phyloP scores from a whole-genome alignment of 495 filamentous ascomycete species.

The Daldinia concentrica region DNA sequence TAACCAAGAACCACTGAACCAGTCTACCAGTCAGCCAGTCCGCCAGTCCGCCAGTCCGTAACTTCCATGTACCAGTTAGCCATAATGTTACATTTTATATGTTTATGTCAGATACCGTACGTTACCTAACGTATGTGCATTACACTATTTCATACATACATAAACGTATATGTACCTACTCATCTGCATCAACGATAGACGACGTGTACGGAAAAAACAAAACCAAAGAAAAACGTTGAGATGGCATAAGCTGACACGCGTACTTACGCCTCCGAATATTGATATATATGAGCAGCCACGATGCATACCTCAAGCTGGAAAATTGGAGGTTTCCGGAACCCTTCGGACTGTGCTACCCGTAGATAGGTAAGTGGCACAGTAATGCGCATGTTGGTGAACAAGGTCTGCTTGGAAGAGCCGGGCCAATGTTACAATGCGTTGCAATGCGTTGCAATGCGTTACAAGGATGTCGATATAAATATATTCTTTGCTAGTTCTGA shows the following conservation, averaged over 20 bases:
- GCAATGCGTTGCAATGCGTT: constrained; percentile 26
- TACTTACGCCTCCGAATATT: background rate
- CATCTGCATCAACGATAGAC: background rate
- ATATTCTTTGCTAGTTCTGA: background rate
- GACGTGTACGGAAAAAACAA: background rate
- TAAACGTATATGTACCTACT: too few relatives aligned
- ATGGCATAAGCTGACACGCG: background rate
- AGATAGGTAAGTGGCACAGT: constrained; percentile 27
- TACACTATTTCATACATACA: too few relatives aligned
- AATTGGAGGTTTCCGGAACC: constrained; percentile 8
- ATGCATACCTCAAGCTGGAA: constrained; percentile 1
- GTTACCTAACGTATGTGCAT: too few relatives aligned
- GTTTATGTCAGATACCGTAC: background rate
- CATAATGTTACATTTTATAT: background rate
- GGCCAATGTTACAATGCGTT: constrained; percentile 21
- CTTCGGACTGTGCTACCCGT: constrained; percentile 21
- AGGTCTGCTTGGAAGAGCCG: constrained; percentile 18
- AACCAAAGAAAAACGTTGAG: background rate
- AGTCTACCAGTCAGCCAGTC: background rate
- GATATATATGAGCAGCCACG: background rate
- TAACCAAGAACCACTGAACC: constrained; percentile 23
- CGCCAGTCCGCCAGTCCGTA: too few relatives aligned
- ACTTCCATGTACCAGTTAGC: background rate
- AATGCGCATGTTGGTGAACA: constrained; percentile 19
- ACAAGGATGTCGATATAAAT: constrained; percentile 31